Evolutionary conservation across 257 asterid genomes (phyloP).

Genomic region (Voacanga thouarsii): DNA sequence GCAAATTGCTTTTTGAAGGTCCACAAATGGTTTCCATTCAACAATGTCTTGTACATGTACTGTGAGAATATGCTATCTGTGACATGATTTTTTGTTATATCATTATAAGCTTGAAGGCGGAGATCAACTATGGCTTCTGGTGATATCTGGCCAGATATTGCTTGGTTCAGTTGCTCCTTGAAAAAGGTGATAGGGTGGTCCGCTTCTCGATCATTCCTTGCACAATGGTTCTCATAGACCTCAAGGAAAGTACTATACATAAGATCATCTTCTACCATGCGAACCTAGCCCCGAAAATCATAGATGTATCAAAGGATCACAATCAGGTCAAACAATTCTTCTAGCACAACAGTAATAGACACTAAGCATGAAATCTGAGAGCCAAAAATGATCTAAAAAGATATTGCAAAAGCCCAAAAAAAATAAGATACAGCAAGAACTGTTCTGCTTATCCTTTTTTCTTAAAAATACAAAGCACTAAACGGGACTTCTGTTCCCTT

Average conservation of each 20-base stretch:
- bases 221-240: constrained; percentile 98
- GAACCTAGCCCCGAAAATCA: constrained; percentile 52
- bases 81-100: constrained; percentile 73
- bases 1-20: constrained; percentile 97
- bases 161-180: constrained; percentile 96
- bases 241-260: constrained; percentile 97
- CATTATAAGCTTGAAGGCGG: constrained; percentile 89
- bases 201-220: constrained; percentile 90
- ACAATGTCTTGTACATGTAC: constrained; percentile 91
- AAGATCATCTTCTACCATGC: constrained; percentile 98
- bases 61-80: constrained; percentile 94
- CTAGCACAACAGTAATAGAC: not conserved
- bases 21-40: constrained; percentile 92
- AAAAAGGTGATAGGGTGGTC: constrained; percentile 84
- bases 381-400: not conserved
- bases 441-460: not conserved
- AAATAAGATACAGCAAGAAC: not conserved
- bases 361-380: not conserved
- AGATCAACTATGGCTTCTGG: constrained; percentile 97
- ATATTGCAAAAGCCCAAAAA: not conserved
- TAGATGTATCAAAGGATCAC: not conserved
- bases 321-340: not conserved
- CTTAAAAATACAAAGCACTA: not conserved
- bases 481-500: not conserved
- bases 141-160: constrained; percentile 88